These are phyloP conservation scores for Melastoma candidum DNA, from an alignment of 441 rosid genomes.

Conservation along the genomic window DNA sequence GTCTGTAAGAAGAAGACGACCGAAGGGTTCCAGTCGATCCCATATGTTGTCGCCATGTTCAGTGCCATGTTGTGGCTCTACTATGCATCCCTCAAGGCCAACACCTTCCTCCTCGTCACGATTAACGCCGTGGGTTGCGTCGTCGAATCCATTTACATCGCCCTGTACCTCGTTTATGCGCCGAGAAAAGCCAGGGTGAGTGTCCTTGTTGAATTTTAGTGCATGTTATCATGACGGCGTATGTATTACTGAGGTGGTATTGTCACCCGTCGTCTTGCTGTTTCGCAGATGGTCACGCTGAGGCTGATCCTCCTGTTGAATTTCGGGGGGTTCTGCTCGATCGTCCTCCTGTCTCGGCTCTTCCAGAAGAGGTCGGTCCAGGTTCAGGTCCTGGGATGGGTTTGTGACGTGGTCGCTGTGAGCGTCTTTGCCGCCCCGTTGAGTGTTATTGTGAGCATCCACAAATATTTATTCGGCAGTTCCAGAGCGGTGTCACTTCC, in stretches of 20 bases:
- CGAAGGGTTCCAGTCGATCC: slow-evolving; percentile 65
- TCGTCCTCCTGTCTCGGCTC: slow-evolving; percentile 32
- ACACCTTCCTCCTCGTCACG: slow-evolving; percentile 32
- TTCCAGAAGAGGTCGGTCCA: slow-evolving; percentile 29
- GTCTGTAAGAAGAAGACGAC: slow-evolving; percentile 66
- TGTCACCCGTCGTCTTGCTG: background rate
- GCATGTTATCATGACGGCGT: background rate
- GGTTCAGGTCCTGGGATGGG: slow-evolving; percentile 56
- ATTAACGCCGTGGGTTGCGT: slow-evolving; percentile 32
- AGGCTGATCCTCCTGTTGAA: slow-evolving; percentile 37
- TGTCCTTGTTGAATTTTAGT: background rate
- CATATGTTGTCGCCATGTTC: slow-evolving; percentile 59
- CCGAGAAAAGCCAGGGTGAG: slow-evolving; percentile 49
- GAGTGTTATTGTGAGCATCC: slow-evolving; percentile 36
- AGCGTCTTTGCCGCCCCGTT: slow-evolving; percentile 68
- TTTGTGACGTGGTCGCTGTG: slow-evolving; percentile 56
- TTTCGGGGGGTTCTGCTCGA: slow-evolving; percentile 44
- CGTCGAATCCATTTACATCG: slow-evolving; percentile 42
- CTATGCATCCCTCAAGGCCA: slow-evolving; percentile 43
- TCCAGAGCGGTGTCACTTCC: background rate
- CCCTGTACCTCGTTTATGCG: slow-evolving; percentile 46
- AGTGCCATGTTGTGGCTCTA: slow-evolving; percentile 89
- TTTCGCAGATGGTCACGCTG: slow-evolving; percentile 34
- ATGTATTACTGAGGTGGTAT: background rate
- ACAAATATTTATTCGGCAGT: background rate